These are phyloP conservation scores for Atractiella rhizophila DNA, from an alignment of 768 basidiomycete genomes.

Conservation along the genomic window DNA sequence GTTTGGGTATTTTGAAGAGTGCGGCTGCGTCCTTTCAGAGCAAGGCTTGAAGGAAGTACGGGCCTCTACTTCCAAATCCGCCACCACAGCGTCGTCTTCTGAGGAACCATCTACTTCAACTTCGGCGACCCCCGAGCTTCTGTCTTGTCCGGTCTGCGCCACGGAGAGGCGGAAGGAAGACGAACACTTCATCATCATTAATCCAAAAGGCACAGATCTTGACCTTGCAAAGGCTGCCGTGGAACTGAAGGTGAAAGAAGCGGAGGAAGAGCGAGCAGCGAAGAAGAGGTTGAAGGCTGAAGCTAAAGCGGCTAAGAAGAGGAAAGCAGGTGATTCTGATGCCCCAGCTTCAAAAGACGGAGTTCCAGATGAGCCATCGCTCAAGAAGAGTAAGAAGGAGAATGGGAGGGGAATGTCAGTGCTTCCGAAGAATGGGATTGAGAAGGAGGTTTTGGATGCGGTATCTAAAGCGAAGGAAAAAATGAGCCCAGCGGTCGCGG, in stretches of 20 bases:
- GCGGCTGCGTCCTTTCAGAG: conserved; percentile 77
- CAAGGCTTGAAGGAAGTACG: conserved; percentile 47
- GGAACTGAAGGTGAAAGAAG: conserved; percentile 1
- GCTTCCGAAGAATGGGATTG: no score
- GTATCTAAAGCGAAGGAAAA: no score
- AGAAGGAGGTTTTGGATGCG: no score
- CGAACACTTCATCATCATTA: conserved; percentile 36
- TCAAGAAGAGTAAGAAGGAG: no score
- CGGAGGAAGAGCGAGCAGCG: conserved; percentile 6
- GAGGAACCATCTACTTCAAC: conserved; percentile 12
- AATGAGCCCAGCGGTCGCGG: no score
- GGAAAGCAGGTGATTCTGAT: no score
- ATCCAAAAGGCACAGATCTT: conserved; percentile 23
- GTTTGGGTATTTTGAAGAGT: conserved; percentile 61
- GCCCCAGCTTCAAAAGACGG: no score
- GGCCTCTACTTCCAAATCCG: conserved; percentile 3
- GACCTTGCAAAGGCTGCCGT: background rate
- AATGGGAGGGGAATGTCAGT: no score
- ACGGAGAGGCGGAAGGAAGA: conserved; percentile 30
- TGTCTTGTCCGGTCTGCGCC: conserved; percentile 14
- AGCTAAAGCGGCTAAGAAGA: conserved; percentile 8
- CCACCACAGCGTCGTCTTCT: conserved; percentile 13
- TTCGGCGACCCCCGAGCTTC: conserved; percentile 19
- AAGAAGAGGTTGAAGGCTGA: conserved; percentile 7
- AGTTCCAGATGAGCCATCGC: no score